A percentile compares a stretch with the other conserved stretches of the same genome.
Conservation (phyloP, 2,329 filamentous ascomycete species). For the Penicillium concentricum region DNA sequence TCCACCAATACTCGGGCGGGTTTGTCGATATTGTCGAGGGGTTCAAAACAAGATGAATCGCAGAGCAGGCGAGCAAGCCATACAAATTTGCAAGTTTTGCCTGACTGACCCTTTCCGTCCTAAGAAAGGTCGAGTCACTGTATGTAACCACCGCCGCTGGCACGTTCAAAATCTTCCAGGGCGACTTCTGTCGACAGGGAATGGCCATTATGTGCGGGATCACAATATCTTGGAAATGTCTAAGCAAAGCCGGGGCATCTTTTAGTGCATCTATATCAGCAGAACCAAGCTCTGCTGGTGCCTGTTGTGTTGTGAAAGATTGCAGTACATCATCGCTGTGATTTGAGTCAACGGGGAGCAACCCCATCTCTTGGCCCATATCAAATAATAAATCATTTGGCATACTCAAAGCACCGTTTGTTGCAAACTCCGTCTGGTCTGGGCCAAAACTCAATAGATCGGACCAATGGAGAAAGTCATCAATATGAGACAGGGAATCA, state of each 20-base stretch:
- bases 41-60: slow-evolving; percentile 25
- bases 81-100: slow-evolving; percentile 34
- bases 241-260: slow-evolving; percentile 28
- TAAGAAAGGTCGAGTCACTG: slow-evolving; percentile 32
- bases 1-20: slow-evolving; percentile 25
- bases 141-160: slow-evolving; percentile 32
- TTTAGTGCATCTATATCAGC: slow-evolving; percentile 13
- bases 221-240: slow-evolving; percentile 34
- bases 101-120: slow-evolving; percentile 28
- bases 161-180: slow-evolving; percentile 35
- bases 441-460: slow-evolving; percentile 32
- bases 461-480: slow-evolving; percentile 36
- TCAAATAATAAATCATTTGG: slow-evolving; percentile 16
- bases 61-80: slow-evolving; percentile 30
- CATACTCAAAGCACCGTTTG: slow-evolving; percentile 15
- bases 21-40: slow-evolving; percentile 8
- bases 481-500: slow-evolving; percentile 24
- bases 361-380: slow-evolving; percentile 6
- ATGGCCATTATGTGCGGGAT: slow-evolving; percentile 33
- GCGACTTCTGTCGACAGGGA: slow-evolving; percentile 32
- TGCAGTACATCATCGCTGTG: not conserved
- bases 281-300: slow-evolving; percentile 8
- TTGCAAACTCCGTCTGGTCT: slow-evolving; percentile 19
- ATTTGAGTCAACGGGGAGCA: slow-evolving; percentile 2
- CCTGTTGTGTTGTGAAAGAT: slow-evolving; percentile 11